Evolutionary conservation across 352 stramenopile genomes (phyloP), one percentile per base, ranked within the genome.

Genomic region (Phytophthora constricta): DNA sequence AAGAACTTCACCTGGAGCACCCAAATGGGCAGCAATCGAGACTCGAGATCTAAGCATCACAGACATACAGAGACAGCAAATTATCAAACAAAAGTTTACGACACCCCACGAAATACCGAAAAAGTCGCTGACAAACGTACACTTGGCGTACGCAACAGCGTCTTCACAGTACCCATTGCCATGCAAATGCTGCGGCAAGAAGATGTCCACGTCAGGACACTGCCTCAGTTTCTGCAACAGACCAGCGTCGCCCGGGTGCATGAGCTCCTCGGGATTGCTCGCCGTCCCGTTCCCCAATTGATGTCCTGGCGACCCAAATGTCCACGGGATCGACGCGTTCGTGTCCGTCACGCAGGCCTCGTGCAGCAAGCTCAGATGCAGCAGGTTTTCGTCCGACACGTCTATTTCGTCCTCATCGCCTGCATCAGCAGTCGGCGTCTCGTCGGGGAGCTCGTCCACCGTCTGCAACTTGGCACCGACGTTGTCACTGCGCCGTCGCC

Each of bases 101-200:
- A 37, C 7, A 37, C 31, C 31, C 31, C 31, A 37, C 31, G 13
- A 37, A 37, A 13, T 13, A 37, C 7, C 13, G 13, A 37, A 37
- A 13, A 37, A 37, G 13, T 37, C 7, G 7, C 7, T 11, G 13
- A 49, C 11, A 19, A 3, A 69, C 76, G 26, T 66, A 91, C 82
- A 88, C 59, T 90, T 89, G 31, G 73, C 64, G 57, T 91, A 93
- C 2, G 68, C 81, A 25, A 77, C 70, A 0, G 70, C 77, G 63
- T 93, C 85, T 64, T 93, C 85, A 65, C 85, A 93, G 57, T 93
- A 92, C 5, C 84, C 84, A 37, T 86, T 76, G 58, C 66, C 72
- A 16, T 82, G 73, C 41, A 92, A 67, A 17, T 70, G 71, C 34
- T 51, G n/a, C 0, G 84, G 80, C 14, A 90, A 56, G 60, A 87